These are phyloP conservation scores for Fimicolochytrium jonesii DNA, from an alignment of 192 early-diverging fungal genomes.

Conservation along the genomic window DNA sequence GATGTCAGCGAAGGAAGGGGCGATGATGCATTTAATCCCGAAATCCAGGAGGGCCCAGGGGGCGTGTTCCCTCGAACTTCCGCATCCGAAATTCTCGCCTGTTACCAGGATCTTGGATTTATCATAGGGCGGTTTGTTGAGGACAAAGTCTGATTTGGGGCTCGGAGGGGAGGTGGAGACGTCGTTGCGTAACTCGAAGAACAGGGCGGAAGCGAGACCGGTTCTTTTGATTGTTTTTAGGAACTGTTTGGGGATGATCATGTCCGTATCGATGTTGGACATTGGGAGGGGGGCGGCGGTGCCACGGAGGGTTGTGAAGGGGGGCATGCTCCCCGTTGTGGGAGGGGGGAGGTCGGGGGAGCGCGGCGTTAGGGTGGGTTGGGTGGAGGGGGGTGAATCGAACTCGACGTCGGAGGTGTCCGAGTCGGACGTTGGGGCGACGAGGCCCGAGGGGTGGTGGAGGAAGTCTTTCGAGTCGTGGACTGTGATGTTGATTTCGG, in stretches of 20 bases:
- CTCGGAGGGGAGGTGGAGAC: slow-evolving; percentile 26
- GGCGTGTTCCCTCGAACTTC: slow-evolving; percentile 65
- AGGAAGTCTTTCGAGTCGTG: slow-evolving; percentile 35
- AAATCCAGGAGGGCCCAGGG: slow-evolving; percentile 72
- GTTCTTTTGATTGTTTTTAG: slow-evolving; percentile 72
- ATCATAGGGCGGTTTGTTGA: slow-evolving; percentile 55
- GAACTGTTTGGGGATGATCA: slow-evolving; percentile 74
- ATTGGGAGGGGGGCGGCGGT: slow-evolving; percentile 56
- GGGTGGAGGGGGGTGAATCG: too few species aligned
- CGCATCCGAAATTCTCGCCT: slow-evolving; percentile 68
- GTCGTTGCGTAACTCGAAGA: slow-evolving; percentile 58
- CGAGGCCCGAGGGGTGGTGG: too few species aligned
- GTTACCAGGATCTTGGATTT: slow-evolving; percentile 51
- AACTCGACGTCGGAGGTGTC: too few species aligned
- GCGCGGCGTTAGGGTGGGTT: too few species aligned
- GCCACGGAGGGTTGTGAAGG: slow-evolving; percentile 57
- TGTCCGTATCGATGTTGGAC: slow-evolving; percentile 68
- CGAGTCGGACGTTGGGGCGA: too few species aligned
- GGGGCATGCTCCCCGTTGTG: slow-evolving; percentile 61
- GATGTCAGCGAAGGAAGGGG: slow-evolving; percentile 66
- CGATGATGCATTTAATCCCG: slow-evolving; percentile 67
- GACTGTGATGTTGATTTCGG: slow-evolving; percentile 27
- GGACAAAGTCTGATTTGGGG: slow-evolving; percentile 55
- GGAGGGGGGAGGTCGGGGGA: too few species aligned
- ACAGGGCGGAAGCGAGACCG: slow-evolving; percentile 57